These are phyloP conservation scores for Apiotrichum akiyoshidainum DNA, from an alignment of 1,284 basidiomycete genomes.

Conservation along the genomic window DNA sequence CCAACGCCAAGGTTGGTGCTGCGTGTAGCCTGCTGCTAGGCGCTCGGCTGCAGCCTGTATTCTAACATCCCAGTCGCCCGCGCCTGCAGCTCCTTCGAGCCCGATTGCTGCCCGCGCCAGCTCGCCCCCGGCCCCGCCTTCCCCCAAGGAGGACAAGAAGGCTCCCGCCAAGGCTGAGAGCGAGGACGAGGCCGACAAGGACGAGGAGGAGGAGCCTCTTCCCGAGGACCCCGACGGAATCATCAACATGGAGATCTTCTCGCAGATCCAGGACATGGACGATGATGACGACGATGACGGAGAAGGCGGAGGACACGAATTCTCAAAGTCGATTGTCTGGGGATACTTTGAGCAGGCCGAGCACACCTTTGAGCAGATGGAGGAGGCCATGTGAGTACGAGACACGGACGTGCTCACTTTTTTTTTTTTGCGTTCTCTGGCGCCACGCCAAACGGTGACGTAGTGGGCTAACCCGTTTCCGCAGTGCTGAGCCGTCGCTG, in stretches of 20 bases:
- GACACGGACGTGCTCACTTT: too few relatives aligned
- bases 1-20: background rate
- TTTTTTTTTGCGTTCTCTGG: too few relatives aligned
- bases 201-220: constrained; percentile 9
- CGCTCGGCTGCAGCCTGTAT: background rate
- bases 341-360: constrained; percentile 78
- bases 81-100: constrained; percentile 1
- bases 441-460: background rate
- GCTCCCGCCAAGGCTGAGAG: background rate
- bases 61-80: background rate
- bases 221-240: constrained; percentile 37
- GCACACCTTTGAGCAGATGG: constrained; percentile 73
- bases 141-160: too few relatives aligned
- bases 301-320: constrained; percentile 56
- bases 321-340: constrained; percentile 70
- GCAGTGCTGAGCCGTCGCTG: constrained; percentile 20
- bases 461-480: background rate
- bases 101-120: background rate
- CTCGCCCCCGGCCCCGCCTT: background rate
- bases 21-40: too few relatives aligned
- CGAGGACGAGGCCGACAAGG: background rate
- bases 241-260: constrained; percentile 76
- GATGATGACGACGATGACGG: constrained; percentile 62
- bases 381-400: constrained; percentile 62
- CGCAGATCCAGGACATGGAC: constrained; percentile 85